A percentile compares a stretch with the other conserved stretches of the same genome.
phyloP scores from a whole-genome alignment of 768 basidiomycete species.

The Roridomyces roridus region DNA sequence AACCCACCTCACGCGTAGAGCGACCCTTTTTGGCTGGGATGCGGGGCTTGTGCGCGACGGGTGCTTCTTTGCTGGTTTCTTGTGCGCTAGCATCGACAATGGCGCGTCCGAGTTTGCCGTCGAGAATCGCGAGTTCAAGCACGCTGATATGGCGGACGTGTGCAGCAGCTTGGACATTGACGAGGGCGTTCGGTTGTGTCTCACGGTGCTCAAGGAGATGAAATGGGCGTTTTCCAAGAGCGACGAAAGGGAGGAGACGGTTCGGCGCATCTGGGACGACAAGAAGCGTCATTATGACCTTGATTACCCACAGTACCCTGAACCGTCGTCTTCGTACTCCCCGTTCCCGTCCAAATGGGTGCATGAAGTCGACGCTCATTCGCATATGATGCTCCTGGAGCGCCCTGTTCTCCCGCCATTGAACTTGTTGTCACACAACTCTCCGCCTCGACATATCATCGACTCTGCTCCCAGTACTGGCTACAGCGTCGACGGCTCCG shows the following conservation, averaged over 20 bases:
- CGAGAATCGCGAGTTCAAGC: slow-evolving; percentile 42
- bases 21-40: slow-evolving; percentile 82
- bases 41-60: slow-evolving; percentile 88
- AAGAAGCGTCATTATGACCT: slow-evolving; percentile 35
- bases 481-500: slow-evolving; percentile 54
- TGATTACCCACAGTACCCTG: slow-evolving; percentile 28
- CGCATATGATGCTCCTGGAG: slow-evolving; percentile 31
- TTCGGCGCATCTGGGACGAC: slow-evolving; percentile 59
- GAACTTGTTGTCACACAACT: slow-evolving; percentile 35
- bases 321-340: slow-evolving; percentile 17
- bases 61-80: slow-evolving; percentile 84
- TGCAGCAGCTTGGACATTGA: slow-evolving; percentile 40
- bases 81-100: slow-evolving; percentile 69
- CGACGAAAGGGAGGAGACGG: slow-evolving; percentile 71
- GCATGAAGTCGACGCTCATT: slow-evolving; percentile 19
- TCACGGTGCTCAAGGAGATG: slow-evolving; percentile 81
- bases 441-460: slow-evolving; percentile 39
- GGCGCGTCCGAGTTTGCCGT: slow-evolving; percentile 40
- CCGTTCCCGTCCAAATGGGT: slow-evolving; percentile 24
- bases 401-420: slow-evolving; percentile 58
- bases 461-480: slow-evolving; percentile 62
- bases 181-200: slow-evolving; percentile 61
- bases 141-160: slow-evolving; percentile 35
- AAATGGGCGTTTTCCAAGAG: slow-evolving; percentile 82
- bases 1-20: slow-evolving; percentile 47